Conservation (phyloP, 352 stramenopile species). For the Phytophthora citricola region DNA sequence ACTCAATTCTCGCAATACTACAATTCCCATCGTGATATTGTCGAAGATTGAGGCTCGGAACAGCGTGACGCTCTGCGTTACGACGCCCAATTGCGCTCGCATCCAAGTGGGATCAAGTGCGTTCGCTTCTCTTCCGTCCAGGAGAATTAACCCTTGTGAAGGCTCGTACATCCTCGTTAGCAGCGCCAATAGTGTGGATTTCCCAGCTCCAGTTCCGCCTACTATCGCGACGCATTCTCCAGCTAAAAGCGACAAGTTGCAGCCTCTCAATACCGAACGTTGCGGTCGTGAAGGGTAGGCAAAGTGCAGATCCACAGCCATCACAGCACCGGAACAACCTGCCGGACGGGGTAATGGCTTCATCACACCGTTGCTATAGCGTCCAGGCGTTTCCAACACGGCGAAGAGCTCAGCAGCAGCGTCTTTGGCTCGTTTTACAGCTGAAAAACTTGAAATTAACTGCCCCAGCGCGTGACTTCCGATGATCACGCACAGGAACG, state of each 20-base stretch:
- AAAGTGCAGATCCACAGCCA: conserved; percentile 33
- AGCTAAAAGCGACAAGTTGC: conserved; percentile 37
- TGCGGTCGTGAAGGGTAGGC: conserved; percentile 24
- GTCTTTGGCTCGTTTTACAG: conserved; percentile 6
- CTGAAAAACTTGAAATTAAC: conserved; percentile 23
- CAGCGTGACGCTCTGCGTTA: conserved; percentile 42
- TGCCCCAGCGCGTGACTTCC: conserved; percentile 31
- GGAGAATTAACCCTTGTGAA: conserved; percentile 35
- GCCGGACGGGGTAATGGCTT: conserved; percentile 19
- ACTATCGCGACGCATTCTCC: conserved; percentile 59
- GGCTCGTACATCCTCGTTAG: conserved; percentile 42
- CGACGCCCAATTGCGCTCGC: conserved; percentile 49
- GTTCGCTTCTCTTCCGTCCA: conserved; percentile 48
- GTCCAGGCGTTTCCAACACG: conserved; percentile 17
- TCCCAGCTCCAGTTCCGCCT: conserved; percentile 38
- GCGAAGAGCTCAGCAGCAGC: conserved; percentile 30
- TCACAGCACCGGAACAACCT: conserved; percentile 14
- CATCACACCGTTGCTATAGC: conserved; percentile 4
- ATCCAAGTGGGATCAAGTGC: conserved; percentile 42
- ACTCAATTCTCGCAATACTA: conserved; percentile 29
- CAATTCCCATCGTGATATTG: conserved; percentile 58
- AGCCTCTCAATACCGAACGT: conserved; percentile 31
- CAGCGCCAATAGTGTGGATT: conserved; percentile 41
- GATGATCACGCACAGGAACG: conserved; percentile 27
- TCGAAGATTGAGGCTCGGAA: conserved; percentile 58